Conservation (phyloP, 1,139 yeast species). For the Kodamaea fungicola region DNA sequence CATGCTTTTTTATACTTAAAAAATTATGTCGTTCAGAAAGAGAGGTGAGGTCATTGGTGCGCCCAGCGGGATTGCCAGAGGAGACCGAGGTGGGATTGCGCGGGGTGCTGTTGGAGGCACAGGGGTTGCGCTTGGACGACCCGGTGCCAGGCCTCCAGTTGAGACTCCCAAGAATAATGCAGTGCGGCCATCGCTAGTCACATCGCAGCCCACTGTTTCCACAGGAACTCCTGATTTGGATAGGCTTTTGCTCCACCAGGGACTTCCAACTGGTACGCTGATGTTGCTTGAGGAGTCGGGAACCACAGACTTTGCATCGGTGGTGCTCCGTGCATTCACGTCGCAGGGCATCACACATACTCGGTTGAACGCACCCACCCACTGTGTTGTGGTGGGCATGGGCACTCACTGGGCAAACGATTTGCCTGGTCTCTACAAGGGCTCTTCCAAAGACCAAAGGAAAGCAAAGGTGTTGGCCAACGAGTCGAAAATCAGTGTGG, state of each 20-base stretch:
- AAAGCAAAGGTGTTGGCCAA: conserved; percentile 55
- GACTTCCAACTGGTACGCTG: conserved; percentile 75
- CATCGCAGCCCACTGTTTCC: conserved; percentile 73
- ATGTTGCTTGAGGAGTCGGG: conserved; percentile 79
- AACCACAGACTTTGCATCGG: conserved; percentile 84
- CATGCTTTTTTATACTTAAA: conserved; percentile 40
- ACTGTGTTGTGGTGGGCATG: conserved; percentile 65
- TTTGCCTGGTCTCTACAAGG: conserved; percentile 77
- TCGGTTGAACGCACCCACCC: conserved; percentile 50
- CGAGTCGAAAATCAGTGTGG: conserved; percentile 64
- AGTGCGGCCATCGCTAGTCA: conserved; percentile 69
- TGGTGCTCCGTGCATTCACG: conserved; percentile 65
- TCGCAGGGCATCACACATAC: conserved; percentile 78
- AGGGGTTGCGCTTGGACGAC: too few species aligned
- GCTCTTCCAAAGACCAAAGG: conserved; percentile 64
- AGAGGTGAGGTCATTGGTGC: conserved; percentile 57
- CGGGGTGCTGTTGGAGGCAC: too few species aligned
- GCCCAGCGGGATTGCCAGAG: conserved; percentile 17
- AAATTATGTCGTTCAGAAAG: conserved; percentile 63
- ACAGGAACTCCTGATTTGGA: conserved; percentile 79
- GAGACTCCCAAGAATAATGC: conserved; percentile 44
- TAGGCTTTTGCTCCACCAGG: conserved; percentile 72
- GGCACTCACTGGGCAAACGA: conserved; percentile 63
- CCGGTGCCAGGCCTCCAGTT: conserved; percentile 2
- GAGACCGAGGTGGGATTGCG: background rate